Evolutionary conservation across 139 green algal genomes (phyloP).

Genomic region (Raphidocelis subcapitata): DNA sequence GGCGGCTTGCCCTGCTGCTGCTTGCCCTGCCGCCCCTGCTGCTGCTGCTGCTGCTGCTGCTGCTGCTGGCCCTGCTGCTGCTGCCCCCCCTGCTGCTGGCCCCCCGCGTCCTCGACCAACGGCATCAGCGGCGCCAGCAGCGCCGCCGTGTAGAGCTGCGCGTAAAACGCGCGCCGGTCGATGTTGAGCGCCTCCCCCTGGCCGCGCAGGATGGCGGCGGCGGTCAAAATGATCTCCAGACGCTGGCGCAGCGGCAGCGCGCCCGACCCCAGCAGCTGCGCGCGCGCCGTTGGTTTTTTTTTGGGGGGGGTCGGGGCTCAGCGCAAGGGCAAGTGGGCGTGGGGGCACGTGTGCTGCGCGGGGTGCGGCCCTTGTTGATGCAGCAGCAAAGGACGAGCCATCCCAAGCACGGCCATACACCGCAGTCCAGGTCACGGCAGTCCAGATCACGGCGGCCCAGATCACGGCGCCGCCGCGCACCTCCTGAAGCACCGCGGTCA

Average conservation of each 20-base stretch:
- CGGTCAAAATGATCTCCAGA: conserved; percentile 59
- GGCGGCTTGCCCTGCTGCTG: neutral
- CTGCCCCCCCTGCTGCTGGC: conserved; percentile 4
- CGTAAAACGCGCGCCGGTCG: conserved; percentile 61
- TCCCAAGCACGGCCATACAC: no score
- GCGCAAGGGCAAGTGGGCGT: no score
- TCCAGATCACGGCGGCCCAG: no score
- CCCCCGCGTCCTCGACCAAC: neutral
- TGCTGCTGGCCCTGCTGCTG: neutral
- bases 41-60: neutral
- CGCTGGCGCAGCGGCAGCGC: conserved; percentile 60
- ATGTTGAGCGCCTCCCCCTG: conserved; percentile 75
- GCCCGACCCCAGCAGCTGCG: conserved; percentile 46
- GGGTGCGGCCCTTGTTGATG: no score
- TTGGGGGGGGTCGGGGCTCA: no score
- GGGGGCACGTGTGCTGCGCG: no score
- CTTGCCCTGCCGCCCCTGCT: neutral
- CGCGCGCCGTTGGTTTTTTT: neutral
- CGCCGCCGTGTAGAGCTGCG: conserved; percentile 57
- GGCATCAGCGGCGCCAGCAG: conserved; percentile 32
- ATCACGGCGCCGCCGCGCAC: conserved; percentile 9
- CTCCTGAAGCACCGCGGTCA: conserved; percentile 50
- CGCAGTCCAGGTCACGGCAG: no score
- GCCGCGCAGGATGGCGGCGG: conserved; percentile 52
- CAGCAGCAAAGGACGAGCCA: no score